Evolutionary conservation across 164 flowering plant genomes (phyloP).

Genomic region (Cinnamomum micranthum): DNA sequence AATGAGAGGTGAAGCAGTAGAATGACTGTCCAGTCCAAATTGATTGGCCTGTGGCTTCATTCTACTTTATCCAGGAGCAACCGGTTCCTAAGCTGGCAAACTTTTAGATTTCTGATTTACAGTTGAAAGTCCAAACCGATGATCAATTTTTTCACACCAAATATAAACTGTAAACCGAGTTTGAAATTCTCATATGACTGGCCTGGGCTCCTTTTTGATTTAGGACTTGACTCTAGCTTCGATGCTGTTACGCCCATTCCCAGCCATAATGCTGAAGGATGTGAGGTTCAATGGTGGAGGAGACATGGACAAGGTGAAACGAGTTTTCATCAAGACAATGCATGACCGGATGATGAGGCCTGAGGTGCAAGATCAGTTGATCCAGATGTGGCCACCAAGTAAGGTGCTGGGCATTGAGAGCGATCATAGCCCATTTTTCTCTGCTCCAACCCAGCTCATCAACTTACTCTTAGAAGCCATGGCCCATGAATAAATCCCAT

Average conservation of each 20-base stretch:
- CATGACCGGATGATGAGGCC: constrained; percentile 47
- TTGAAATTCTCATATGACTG: neutral
- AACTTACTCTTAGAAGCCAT: constrained; percentile 48
- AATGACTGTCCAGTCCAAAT: too few relatives aligned
- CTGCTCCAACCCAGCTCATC: constrained; percentile 51
- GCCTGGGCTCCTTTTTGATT: neutral
- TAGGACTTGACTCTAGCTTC: constrained; percentile 69
- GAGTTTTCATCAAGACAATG: constrained; percentile 57
- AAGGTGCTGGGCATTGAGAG: constrained; percentile 47
- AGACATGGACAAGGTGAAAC: constrained; percentile 32
- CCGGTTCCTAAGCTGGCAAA: too few relatives aligned
- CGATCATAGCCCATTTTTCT: constrained; percentile 82
- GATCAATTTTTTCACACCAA: too few relatives aligned
- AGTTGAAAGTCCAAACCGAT: too few relatives aligned
- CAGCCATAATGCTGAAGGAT: constrained; percentile 34
- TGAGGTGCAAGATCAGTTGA: constrained; percentile 57
- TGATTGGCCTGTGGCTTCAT: too few relatives aligned
- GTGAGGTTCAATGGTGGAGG: constrained; percentile 31
- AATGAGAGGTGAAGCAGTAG: too few relatives aligned
- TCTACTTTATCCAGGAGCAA: too few relatives aligned
- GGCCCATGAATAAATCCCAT: neutral
- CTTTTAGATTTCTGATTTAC: too few relatives aligned
- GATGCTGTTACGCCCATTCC: constrained; percentile 65
- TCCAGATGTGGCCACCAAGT: constrained; percentile 65
- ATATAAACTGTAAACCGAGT: too few relatives aligned